Evolutionary conservation across 2,329 filamentous ascomycete genomes (phyloP).

Genomic region (Fusarium sp.): DNA sequence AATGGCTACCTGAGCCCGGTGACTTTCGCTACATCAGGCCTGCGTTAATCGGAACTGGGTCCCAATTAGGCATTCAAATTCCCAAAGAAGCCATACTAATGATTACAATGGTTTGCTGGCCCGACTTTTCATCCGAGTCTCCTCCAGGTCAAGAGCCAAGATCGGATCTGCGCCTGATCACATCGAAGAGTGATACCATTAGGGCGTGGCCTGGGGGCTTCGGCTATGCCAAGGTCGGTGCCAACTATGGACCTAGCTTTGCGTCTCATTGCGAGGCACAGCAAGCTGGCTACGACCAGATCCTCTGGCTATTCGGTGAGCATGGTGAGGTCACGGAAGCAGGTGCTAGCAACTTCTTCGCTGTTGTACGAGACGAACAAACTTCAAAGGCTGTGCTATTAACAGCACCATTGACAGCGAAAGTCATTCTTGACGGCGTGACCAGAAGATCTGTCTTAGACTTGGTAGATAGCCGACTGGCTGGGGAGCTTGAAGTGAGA

Average conservation of each 20-base stretch:
- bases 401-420: background rate
- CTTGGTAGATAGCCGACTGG: rapidly evolving
- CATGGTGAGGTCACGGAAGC: background rate
- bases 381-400: background rate
- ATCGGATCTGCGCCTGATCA: background rate
- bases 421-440: background rate
- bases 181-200: background rate
- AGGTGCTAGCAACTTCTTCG: conserved; percentile 1
- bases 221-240: background rate
- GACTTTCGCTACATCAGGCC: background rate
- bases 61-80: background rate
- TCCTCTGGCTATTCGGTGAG: rapidly evolving
- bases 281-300: background rate
- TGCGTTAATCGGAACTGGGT: background rate
- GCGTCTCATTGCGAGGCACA: background rate
- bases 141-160: background rate
- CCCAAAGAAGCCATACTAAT: background rate
- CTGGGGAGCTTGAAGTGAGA: background rate
- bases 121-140: background rate
- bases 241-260: background rate
- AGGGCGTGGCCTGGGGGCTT: background rate
- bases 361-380: background rate
- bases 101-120: background rate
- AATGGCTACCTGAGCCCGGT: background rate
- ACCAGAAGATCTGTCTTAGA: background rate